Percentiles rank a stretch among this genome's conserved stretches.
Conservation (phyloP, 148 eudicot genomes). For the Rhododendron henanense region DNA sequence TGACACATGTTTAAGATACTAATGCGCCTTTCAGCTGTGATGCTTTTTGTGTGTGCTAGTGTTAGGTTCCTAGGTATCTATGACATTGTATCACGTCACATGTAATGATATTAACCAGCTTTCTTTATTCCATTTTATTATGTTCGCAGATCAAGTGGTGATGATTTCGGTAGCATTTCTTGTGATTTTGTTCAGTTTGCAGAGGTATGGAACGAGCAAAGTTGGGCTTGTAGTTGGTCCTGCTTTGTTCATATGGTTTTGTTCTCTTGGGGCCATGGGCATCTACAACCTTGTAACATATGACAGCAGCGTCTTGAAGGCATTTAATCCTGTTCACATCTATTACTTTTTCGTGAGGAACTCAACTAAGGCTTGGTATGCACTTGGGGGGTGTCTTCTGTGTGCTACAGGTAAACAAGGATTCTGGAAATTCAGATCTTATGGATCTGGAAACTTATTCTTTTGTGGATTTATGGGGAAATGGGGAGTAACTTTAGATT, state of each 20-base stretch:
- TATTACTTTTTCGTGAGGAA: conserved; percentile 85
- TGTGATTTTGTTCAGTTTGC: conserved; percentile 80
- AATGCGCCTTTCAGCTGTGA: not conserved
- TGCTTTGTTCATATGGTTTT: conserved; percentile 92
- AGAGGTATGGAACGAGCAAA: conserved; percentile 93
- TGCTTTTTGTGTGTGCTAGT: not conserved
- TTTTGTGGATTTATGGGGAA: not conserved
- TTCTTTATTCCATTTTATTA: conserved; percentile 11
- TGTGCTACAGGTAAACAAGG: conserved; percentile 77
- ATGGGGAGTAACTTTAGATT: not conserved
- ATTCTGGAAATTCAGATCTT: not conserved
- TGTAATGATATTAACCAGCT: conserved; percentile 8
- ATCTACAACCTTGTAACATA: conserved; percentile 82
- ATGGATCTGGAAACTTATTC: not conserved
- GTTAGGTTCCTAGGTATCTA: not conserved
- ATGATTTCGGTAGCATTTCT: conserved; percentile 87
- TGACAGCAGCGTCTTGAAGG: conserved; percentile 73
- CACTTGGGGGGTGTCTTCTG: conserved; percentile 94
- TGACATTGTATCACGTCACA: not conserved
- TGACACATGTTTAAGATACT: conserved; percentile 7
- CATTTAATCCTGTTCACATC: conserved; percentile 90
- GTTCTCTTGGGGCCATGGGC: conserved; percentile 83
- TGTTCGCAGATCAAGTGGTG: conserved; percentile 72
- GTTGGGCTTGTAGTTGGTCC: conserved; percentile 95
- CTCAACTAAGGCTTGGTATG: conserved; percentile 81